Percentiles rank a stretch among this genome's conserved stretches.
Conservation (phyloP, 306 rosid genomes). For the Prunus mume region DNA sequence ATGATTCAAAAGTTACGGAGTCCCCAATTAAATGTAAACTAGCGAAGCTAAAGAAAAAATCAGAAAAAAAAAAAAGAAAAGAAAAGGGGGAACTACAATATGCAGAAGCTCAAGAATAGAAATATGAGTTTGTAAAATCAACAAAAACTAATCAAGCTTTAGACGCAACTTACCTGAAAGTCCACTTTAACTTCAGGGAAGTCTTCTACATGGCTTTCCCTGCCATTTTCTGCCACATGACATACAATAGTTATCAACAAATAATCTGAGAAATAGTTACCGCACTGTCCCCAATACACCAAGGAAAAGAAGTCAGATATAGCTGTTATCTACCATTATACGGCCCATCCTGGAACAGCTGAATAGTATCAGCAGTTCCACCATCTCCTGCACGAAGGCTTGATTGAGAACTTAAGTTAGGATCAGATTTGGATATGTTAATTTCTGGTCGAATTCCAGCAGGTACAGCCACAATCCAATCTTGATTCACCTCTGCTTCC, state of each 20-base stretch:
- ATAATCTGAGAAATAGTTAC: neutral
- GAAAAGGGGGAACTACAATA: neutral
- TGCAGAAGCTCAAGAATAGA: neutral
- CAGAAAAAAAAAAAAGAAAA: neutral
- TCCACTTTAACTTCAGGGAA: conserved; percentile 82
- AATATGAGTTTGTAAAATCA: neutral
- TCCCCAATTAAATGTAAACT: conserved; percentile 26
- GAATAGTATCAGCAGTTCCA: conserved; percentile 38
- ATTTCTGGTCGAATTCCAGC: conserved; percentile 37
- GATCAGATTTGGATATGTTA: conserved; percentile 32
- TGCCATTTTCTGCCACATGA: conserved; percentile 56
- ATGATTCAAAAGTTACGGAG: conserved; percentile 31
- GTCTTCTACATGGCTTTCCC: conserved; percentile 59
- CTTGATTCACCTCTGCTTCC: conserved; percentile 41
- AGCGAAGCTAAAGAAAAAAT: conserved; percentile 3
- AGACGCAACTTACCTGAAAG: conserved; percentile 62
- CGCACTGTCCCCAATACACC: neutral
- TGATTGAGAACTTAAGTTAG: conserved; percentile 34
- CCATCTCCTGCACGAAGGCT: conserved; percentile 33
- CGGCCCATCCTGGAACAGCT: conserved; percentile 44
- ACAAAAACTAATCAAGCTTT: neutral
- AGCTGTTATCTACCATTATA: conserved; percentile 33
- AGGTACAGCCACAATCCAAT: conserved; percentile 37
- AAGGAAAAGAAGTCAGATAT: neutral
- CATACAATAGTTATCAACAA: conserved; percentile 17